Evolutionary conservation across 2,329 filamentous ascomycete species (phyloP).

Genomic region (Neopestalotiopsis sp.): DNA sequence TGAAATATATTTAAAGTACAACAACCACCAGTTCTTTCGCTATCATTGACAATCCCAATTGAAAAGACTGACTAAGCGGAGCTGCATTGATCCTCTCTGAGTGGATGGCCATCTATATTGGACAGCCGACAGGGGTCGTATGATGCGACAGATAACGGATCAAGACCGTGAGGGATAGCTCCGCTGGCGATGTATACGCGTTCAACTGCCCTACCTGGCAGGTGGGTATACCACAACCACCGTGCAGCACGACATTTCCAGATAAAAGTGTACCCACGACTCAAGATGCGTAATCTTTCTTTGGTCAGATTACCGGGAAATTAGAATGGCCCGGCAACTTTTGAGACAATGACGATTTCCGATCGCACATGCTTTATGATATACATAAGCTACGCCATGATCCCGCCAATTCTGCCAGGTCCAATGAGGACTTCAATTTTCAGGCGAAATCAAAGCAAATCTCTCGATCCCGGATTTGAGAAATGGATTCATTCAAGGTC

Average conservation of each 20-base stretch:
- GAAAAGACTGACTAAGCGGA: background rate
- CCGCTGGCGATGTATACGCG: background rate
- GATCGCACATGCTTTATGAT: background rate
- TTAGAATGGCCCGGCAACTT: background rate
- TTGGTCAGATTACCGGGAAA: background rate
- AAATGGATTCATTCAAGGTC: constrained; percentile 21
- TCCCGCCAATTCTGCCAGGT: background rate
- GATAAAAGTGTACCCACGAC: background rate
- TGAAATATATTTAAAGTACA: too few relatives aligned
- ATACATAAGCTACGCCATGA: background rate
- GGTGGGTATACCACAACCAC: background rate
- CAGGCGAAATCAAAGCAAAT: background rate
- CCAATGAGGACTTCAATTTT: background rate
- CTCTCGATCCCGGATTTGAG: background rate
- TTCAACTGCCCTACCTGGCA: constrained; percentile 1
- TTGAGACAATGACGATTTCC: background rate
- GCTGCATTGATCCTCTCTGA: background rate
- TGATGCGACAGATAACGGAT: background rate
- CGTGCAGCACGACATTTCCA: background rate
- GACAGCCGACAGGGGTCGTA: background rate
- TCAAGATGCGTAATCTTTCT: background rate
- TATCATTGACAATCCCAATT: background rate
- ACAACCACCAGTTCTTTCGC: too few relatives aligned
- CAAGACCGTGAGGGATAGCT: background rate
- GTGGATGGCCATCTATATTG: background rate